These are phyloP conservation scores for Tolypocladium amazonense DNA, from an alignment of 2,329 filamentous ascomycete genomes.

Conservation along the genomic window DNA sequence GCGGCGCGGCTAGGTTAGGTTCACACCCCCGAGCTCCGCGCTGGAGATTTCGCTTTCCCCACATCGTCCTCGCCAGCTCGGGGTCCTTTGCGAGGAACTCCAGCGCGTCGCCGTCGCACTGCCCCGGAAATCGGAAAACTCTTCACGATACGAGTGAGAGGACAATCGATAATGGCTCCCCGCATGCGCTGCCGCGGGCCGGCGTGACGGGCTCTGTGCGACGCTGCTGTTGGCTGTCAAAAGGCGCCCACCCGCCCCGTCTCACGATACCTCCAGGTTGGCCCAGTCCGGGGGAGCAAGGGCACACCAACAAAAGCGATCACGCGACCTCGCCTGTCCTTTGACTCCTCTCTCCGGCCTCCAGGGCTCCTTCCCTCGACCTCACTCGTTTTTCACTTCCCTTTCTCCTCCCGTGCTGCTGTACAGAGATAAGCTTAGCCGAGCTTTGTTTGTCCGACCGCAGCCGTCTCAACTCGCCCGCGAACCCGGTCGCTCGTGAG, in stretches of 20 bases:
- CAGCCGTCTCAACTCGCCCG: not conserved
- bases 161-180: not conserved
- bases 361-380: not conserved
- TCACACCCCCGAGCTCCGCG: not conserved
- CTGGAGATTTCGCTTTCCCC: not conserved
- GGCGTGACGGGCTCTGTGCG: not conserved
- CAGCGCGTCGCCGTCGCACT: not conserved
- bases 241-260: not conserved
- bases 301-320: not conserved
- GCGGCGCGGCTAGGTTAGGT: not conserved
- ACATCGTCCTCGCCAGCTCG: not conserved
- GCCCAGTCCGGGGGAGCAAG: not conserved
- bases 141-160: not conserved
- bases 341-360: not conserved
- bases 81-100: not conserved
- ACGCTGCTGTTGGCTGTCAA: not conserved
- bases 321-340: slow-evolving; percentile 8
- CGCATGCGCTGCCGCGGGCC: not conserved
- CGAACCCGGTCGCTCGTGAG: not conserved
- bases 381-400: not conserved
- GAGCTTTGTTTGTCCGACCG: not conserved
- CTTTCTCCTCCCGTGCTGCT: not conserved
- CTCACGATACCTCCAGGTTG: slow-evolving; percentile 7
- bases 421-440: not conserved
- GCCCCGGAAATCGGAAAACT: not conserved